These are phyloP conservation scores for Paspalum notatum DNA, from an alignment of 176 grass and related monocot genomes.

Conservation along the genomic window DNA sequence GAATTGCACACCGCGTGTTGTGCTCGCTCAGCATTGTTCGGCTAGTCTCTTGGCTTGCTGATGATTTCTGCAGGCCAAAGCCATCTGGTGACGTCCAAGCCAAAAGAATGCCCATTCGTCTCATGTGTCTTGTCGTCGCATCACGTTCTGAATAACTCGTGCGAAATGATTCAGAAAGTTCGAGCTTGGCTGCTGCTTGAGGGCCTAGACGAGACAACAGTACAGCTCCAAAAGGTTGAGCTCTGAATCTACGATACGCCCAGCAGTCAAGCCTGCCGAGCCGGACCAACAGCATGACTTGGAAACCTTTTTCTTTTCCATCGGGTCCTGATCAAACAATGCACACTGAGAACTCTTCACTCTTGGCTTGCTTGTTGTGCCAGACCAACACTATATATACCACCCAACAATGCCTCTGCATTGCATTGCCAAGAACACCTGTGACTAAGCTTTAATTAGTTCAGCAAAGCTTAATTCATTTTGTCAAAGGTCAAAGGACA, in stretches of 20 bases:
- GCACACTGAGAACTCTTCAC: background rate
- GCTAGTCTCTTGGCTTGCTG: background rate
- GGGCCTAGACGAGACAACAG: background rate
- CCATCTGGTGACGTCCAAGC: background rate
- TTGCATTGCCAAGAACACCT: background rate
- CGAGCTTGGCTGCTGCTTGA: background rate
- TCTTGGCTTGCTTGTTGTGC: background rate
- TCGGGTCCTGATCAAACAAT: constrained; percentile 4
- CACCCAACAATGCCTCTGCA: background rate
- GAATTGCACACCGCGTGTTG: background rate
- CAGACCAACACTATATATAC: constrained; percentile 23
- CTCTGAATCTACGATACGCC: background rate
- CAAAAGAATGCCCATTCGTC: background rate
- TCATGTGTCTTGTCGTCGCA: background rate
- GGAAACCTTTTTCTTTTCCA: background rate
- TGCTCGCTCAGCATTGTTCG: background rate
- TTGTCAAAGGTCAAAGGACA: background rate
- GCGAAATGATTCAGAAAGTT: background rate
- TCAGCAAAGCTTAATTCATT: background rate
- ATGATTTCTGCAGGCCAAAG: background rate
- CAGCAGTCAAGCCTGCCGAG: constrained; percentile 9
- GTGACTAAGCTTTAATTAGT: background rate
- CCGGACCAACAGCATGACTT: background rate
- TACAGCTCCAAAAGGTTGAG: no score
- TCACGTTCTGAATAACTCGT: background rate